Base-by-base conservation (phyloP, 257 asterid species). In the Datura wrightii region DNA sequence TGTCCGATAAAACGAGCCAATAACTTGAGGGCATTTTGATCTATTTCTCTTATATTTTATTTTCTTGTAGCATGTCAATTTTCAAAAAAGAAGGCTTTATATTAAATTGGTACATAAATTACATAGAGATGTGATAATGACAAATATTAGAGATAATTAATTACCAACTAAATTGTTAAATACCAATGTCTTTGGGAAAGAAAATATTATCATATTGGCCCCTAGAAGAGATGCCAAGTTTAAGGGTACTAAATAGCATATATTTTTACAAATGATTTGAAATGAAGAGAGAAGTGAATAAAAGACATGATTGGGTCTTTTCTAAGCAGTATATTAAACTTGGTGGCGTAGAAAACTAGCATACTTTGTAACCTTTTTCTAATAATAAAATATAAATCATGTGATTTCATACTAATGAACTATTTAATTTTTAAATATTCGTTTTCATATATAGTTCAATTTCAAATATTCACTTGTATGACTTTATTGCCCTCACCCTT, bases 131-230 rank as follows among this genome's bases (percentile, higher is more conserved):
- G 1, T 10, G 56, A n/a, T 44, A n/a, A n/a, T 71, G 79, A 42
- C n/a, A 10, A 10, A 24, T 44, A 46, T 10, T 10, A 18, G 16
- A 42, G 79, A 42, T 8, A 39, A 69, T 69, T 69, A 69, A 72
- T 3, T 72, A 46, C 72, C 69, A 55, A 56, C 37, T 42, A 46
- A 80, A 80, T 58, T 58, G 39, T 80, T 39, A 80, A 24, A 39
- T 36, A 9, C 11, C 55, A 80, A 39, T 37, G n/a, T 44, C 18
- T 80, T 10, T 39, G 83, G 34, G 14, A 79, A 79, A 5, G 13
- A 13, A 79, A 79, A 1, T 52, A 7, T 80, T 31, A 18, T 39
- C 39, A 56, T 58, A 58, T 55, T 18, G 52, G 55, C 36, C 55
- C 18, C 42, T 39, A 39, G 1, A 19, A 72, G 8, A 72, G 80